These are phyloP conservation scores for Neodidymelliopsis sp. DNA, from an alignment of 2,329 filamentous ascomycete species.

Conservation along the genomic window DNA sequence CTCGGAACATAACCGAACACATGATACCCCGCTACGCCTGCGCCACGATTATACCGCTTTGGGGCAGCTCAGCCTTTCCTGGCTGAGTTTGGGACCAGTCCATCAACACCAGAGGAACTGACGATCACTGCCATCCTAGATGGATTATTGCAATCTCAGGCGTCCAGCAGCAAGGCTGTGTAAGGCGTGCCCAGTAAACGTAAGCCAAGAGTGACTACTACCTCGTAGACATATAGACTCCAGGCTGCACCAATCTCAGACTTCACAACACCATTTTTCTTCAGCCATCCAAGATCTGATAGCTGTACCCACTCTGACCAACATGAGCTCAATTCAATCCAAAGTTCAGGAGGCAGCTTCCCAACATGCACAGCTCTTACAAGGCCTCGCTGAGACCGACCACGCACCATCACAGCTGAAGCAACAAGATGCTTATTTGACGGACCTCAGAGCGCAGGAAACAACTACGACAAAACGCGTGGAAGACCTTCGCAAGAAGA, in stretches of 20 bases:
- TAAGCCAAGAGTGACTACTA: slow-evolving; percentile 14
- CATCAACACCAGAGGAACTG: slow-evolving; percentile 12
- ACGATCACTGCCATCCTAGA: slow-evolving; percentile 9
- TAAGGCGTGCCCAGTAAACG: slow-evolving; percentile 12
- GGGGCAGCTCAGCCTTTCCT: slow-evolving; percentile 16
- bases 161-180: slow-evolving; percentile 21
- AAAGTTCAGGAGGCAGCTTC: slow-evolving; percentile 38
- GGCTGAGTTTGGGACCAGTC: slow-evolving; percentile 26
- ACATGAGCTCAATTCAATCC: slow-evolving; percentile 32
- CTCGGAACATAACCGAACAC: not conserved
- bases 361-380: slow-evolving; percentile 36
- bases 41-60: slow-evolving; percentile 14
- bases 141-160: slow-evolving; percentile 14
- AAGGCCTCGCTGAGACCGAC: slow-evolving; percentile 39
- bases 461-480: slow-evolving; percentile 26
- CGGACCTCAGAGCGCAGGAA: slow-evolving; percentile 37
- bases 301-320: not conserved
- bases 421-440: slow-evolving; percentile 41
- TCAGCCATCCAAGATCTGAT: too few relatives aligned
- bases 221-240: slow-evolving; percentile 1
- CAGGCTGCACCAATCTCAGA: not conserved
- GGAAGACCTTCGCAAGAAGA: slow-evolving; percentile 26
- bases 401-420: slow-evolving; percentile 39
- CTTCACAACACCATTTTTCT: not conserved
- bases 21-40: not conserved